Conservation (phyloP, 1,284 basidiomycete genomes). For the Phylloporus gajari region DNA sequence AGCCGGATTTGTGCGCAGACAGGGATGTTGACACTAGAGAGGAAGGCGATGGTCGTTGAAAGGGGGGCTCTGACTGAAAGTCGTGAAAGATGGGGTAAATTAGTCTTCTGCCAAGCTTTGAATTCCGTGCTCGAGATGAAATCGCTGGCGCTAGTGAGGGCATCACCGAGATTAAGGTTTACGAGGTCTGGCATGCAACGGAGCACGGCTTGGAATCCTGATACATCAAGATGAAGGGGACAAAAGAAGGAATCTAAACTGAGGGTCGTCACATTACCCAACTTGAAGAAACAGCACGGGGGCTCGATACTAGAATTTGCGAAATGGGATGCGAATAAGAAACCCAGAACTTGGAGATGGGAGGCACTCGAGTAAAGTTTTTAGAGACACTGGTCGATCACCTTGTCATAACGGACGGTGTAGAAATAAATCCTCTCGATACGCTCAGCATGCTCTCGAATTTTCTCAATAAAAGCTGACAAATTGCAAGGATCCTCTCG, state of each 20-base stretch:
- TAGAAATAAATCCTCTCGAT: background rate
- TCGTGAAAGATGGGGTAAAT: slow-evolving; percentile 18
- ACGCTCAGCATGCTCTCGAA: background rate
- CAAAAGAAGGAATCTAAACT: too few species aligned
- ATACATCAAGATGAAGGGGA: background rate
- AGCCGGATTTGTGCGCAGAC: background rate
- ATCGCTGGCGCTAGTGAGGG: slow-evolving; percentile 23
- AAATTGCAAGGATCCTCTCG: too few species aligned
- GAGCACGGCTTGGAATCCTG: slow-evolving; percentile 36
- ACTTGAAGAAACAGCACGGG: background rate
- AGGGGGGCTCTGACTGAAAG: slow-evolving; percentile 13
- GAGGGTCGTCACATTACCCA: background rate
- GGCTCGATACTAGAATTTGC: too few species aligned
- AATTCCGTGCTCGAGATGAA: background rate
- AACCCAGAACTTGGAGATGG: background rate
- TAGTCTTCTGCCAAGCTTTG: background rate
- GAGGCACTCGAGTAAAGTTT: background rate
- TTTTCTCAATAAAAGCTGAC: background rate
- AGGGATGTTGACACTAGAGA: slow-evolving; percentile 16
- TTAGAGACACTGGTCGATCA: background rate
- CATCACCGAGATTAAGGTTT: slow-evolving; percentile 37
- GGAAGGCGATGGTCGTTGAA: slow-evolving; percentile 5
- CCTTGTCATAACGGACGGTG: background rate
- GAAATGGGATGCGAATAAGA: background rate
- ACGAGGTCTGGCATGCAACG: slow-evolving; percentile 41